Base-by-base conservation (phyloP, 192 early-diverging fungal genomes). In the Entomortierella lignicola region DNA sequence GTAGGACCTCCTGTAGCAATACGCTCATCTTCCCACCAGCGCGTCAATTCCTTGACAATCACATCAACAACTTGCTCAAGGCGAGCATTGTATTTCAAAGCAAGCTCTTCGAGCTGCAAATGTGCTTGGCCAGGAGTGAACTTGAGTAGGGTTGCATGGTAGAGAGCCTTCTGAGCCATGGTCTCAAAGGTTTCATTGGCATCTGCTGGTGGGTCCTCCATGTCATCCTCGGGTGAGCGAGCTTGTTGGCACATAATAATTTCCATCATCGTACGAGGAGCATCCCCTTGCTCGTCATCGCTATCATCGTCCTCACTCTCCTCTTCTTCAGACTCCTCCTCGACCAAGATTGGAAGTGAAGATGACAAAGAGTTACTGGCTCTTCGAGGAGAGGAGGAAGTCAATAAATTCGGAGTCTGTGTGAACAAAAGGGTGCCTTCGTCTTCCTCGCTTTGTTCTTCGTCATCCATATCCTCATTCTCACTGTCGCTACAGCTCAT, bases 91-190 rank as follows among this genome's bases (percentile, higher is more conserved):
- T 79, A 82, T 55, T 86, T 86, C 21, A 86, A 25, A 18, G 77
- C 62, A 21, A 86, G 53, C n/a, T 86, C 85, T 42, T 86, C 85
- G 15, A 86, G 43, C 32, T 83, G 81, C 48, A 86, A 60, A 25
- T 81, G 75, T 2, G 80, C 74, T 55, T 80, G 81, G 12, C 83
- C 85, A 47, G 69, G 72, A 18, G 81, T 80, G 18, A 85, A 55
- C 25, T 72, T 63, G 17, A 83, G 81, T 6, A 61, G 47, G 15
- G 80, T 70, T 0, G 85, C 83, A 30, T 85, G 81, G 29, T 58
- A 63, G 12, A 86, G 41, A 23, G 69, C 68, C 12, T 80, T 83
- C 11, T 68, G 44, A 2, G 80, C 83, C 48, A 82, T 55, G 12
- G 66, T 53, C 29, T 80, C 79, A 61, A 85, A 86, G 7, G 52